Evolutionary conservation across 768 basidiomycete species (phyloP).

Genomic region (Trametes cingulata): DNA sequence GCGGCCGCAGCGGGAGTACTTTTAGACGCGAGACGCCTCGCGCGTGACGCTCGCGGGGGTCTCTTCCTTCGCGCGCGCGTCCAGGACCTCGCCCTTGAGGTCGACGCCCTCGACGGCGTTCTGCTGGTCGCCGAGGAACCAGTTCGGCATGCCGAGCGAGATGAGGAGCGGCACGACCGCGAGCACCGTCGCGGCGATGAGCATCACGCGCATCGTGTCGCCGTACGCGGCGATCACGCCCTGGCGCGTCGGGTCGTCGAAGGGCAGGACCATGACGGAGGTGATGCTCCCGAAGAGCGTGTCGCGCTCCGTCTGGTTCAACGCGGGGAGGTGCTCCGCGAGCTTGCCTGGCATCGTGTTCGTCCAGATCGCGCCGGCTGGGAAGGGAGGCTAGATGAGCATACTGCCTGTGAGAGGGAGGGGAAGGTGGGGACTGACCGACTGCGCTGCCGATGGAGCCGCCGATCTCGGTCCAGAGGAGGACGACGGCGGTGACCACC

Average conservation of each 20-base stretch:
- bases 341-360: constrained; percentile 66
- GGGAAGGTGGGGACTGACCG: constrained; percentile 21
- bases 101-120: constrained; percentile 58
- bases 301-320: constrained; percentile 43
- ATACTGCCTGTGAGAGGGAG: constrained; percentile 27
- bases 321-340: constrained; percentile 51
- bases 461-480: constrained; percentile 51
- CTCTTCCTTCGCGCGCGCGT: background rate
- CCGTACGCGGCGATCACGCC: constrained; percentile 32
- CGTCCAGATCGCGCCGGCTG: constrained; percentile 64
- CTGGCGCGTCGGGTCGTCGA: constrained; percentile 60
- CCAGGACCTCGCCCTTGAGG: constrained; percentile 22
- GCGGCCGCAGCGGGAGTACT: background rate
- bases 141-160: constrained; percentile 61
- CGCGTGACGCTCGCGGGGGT: background rate
- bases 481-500: constrained; percentile 47
- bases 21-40: background rate
- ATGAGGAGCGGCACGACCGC: constrained; percentile 58
- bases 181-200: constrained; percentile 41
- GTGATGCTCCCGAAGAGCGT: constrained; percentile 59
- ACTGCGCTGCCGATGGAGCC: constrained; percentile 46
- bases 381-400: no score
- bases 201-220: constrained; percentile 29
- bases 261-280: constrained; percentile 47
- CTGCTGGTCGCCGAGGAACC: constrained; percentile 67